phyloP scores from a whole-genome alignment of 345 rosid species.

The Reutealis trisperma region DNA sequence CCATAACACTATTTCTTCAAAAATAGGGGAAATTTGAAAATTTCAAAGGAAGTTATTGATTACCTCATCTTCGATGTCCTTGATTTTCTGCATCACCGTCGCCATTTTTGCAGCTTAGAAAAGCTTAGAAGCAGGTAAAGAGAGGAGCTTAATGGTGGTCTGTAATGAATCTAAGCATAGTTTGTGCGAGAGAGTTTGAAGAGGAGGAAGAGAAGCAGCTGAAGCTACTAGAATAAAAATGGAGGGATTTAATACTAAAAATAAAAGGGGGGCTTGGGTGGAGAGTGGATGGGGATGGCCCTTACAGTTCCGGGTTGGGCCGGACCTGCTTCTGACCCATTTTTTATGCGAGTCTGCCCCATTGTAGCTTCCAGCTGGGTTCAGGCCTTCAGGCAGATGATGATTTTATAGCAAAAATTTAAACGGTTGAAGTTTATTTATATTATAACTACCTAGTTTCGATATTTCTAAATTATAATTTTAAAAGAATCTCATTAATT shows the following conservation, averaged over 20 bases:
- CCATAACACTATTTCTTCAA: background rate
- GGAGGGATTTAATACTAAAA: background rate
- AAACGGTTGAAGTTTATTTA: no score
- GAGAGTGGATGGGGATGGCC: no score
- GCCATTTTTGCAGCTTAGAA: constrained; percentile 48
- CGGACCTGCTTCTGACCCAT: constrained; percentile 2
- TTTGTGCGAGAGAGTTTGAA: background rate
- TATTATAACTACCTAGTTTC: no score
- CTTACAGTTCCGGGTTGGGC: background rate
- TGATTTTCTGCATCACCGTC: constrained; percentile 86
- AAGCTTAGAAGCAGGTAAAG: background rate
- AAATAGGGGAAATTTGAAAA: background rate
- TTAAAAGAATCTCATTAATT: no score
- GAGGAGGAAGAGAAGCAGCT: background rate
- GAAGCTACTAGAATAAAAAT: background rate
- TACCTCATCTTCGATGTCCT: constrained; percentile 93
- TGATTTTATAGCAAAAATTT: no score
- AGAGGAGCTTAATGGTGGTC: background rate
- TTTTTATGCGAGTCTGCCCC: background rate
- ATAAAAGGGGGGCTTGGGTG: no score
- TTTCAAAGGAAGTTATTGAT: background rate
- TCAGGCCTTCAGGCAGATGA: no score
- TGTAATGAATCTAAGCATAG: background rate
- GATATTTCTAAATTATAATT: no score
- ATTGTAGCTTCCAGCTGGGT: background rate